Conservation (phyloP, 2,329 filamentous ascomycete species). For the Alternaria viburni region DNA sequence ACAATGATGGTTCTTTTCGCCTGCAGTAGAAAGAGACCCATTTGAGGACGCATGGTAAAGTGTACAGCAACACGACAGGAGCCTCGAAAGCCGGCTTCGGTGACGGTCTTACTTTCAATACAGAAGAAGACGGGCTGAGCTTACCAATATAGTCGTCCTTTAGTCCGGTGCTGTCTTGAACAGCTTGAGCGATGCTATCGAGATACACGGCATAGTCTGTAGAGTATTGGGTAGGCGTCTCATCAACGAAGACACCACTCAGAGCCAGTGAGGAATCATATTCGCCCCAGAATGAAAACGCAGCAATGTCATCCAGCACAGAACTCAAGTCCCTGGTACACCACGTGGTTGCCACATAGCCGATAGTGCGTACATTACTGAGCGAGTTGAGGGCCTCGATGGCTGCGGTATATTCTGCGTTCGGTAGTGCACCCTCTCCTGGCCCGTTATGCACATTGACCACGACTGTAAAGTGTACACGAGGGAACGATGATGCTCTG, state of each 20-base stretch:
- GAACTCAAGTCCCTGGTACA: conserved; percentile 31
- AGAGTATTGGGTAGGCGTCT: conserved; percentile 47
- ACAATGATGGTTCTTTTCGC: conserved; percentile 5
- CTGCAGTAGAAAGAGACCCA: conserved; percentile 10
- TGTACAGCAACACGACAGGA: conserved; percentile 17
- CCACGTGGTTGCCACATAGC: conserved; percentile 60
- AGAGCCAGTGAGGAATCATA: conserved; percentile 49
- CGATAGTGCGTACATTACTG: conserved; percentile 58
- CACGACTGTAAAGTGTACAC: conserved; percentile 57
- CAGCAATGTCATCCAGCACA: conserved; percentile 50
- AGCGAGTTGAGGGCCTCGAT: conserved; percentile 50
- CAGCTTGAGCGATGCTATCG: conserved; percentile 22
- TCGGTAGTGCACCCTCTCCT: conserved; percentile 52
- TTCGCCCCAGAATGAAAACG: conserved; percentile 54
- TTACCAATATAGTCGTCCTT: conserved; percentile 36
- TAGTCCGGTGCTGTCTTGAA: conserved; percentile 27
- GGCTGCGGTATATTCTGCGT: conserved; percentile 53
- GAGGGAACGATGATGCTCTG: conserved; percentile 41
- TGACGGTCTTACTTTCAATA: conserved; percentile 1
- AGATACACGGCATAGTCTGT: conserved; percentile 27
- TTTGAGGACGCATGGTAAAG: conserved; percentile 14
- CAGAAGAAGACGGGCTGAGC: conserved; percentile 18
- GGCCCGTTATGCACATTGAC: conserved; percentile 58
- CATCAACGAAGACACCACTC: conserved; percentile 58
- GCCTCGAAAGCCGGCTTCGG: conserved; percentile 4